Evolutionary conservation across 2,329 filamentous ascomycete species (phyloP), one percentile per base, ranked within the genome.

Genomic region (Penicillium sp.): DNA sequence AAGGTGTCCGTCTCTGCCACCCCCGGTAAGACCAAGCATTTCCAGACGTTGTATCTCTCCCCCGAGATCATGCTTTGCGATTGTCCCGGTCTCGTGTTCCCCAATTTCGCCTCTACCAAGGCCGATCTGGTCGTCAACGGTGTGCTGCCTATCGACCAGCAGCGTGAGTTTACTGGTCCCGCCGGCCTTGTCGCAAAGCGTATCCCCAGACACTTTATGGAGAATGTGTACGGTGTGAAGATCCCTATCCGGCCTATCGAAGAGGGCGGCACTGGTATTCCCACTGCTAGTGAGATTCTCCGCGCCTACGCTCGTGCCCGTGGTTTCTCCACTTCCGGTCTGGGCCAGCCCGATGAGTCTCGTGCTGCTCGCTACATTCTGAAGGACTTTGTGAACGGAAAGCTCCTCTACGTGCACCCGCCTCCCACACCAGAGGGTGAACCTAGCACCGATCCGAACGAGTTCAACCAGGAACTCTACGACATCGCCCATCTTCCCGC

Each of bases 1-100:
- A 99, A 97, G 76, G 94, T 99, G 6, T 97, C 93, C 0, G 95
- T 99, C 36, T 99, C 94, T 15, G 88, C 93, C 13, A 99, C 94
- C 1, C 94, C 94, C 4, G 94, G 94, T 70, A 99, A 99, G 78
- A 99, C 94, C 13, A 99, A 99, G 78, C 94, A 99, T 68, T 99
- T 99, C 78, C 94, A 99, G 74, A 99, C 94, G 1, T 94, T 99
- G 53, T 92, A 96, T 70, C 84, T 99, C 29, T 94, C 89, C 53
- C 88, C 94, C 1, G 85, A 86, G 53, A 90, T 99, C 57, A 83
- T 97, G 43, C 83, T 99, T 6, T 97, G 94, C 74, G 94, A 99
- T 85, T 99, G 94, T 69, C 94, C 94, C 9, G 94, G 94, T 86
- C 86, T 99, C 18, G 95, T 99, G 1, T 97, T 99, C 72, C 92